A percentile compares a stretch with the other conserved stretches of the same genome.
These are phyloP conservation scores for Thelonectria blattea DNA, from an alignment of 2,329 filamentous ascomycete species.

Conservation along the genomic window DNA sequence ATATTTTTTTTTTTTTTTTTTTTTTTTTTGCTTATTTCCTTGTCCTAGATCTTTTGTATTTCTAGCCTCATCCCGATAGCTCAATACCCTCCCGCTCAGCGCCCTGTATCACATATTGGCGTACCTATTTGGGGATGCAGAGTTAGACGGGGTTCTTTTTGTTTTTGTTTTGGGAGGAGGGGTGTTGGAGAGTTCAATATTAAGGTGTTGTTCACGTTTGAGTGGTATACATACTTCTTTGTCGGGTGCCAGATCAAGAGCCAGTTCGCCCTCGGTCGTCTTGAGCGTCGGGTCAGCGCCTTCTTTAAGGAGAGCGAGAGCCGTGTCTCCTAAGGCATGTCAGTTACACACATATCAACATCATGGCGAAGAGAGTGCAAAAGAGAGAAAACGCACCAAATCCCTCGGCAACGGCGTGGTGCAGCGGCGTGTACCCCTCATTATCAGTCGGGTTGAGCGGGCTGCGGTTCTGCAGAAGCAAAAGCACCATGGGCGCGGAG, in stretches of 20 bases:
- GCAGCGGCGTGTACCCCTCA: conserved; percentile 85
- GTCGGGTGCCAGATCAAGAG: conserved; percentile 86
- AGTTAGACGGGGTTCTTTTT: conserved; percentile 32
- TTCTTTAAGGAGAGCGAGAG: conserved; percentile 79
- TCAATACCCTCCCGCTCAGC: conserved; percentile 87
- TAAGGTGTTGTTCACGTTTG: conserved; percentile 4
- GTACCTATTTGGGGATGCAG: conserved; percentile 62
- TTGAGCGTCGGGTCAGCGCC: conserved; percentile 84
- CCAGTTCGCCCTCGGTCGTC: conserved; percentile 71
- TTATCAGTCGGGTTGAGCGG: conserved; percentile 84
- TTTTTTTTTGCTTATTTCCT: not conserved
- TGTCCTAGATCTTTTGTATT: conserved; percentile 29
- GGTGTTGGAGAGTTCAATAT: conserved; percentile 7
- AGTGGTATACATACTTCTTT: conserved; percentile 65
- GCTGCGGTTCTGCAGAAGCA: conserved; percentile 78
- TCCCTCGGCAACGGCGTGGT: conserved; percentile 83
- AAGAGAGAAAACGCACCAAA: conserved; percentile 57
- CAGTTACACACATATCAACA: no score
- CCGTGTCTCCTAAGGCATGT: conserved; percentile 69
- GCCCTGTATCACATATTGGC: conserved; percentile 75
- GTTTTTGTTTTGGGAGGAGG: conserved; percentile 20
- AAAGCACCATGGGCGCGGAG: conserved; percentile 82
- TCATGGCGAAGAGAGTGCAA: no score
- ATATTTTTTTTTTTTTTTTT: conserved; percentile 12
- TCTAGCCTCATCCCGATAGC: conserved; percentile 43